Conservation (phyloP, 352 stramenopile genomes). For the Plasmopara viticola region DNA sequence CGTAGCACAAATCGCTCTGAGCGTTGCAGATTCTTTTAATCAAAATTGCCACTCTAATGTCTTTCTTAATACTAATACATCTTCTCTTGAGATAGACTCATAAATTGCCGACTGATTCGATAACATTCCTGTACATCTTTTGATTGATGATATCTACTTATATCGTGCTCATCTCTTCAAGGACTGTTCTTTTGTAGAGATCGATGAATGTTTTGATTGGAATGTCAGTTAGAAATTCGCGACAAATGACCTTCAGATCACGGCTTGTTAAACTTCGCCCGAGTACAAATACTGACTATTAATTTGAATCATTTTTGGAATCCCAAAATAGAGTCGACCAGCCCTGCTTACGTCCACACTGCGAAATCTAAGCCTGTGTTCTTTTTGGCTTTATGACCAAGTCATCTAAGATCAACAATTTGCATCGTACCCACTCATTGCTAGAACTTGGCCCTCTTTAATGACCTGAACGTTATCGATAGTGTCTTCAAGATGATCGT, state of each 20-base stretch:
- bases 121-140: constrained; percentile 15
- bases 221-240: constrained; percentile 9
- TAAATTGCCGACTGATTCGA: constrained; percentile 13
- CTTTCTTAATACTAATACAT: no score
- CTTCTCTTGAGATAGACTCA: no score
- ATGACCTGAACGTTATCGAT: no score
- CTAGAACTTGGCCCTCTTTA: no score
- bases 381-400: no score
- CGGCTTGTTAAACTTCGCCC: not conserved
- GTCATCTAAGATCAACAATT: no score
- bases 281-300: constrained; percentile 1
- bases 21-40: no score
- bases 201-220: constrained; percentile 13
- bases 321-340: not conserved
- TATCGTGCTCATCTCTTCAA: constrained; percentile 9
- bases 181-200: constrained; percentile 12
- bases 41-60: no score
- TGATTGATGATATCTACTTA: constrained; percentile 18
- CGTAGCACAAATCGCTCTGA: no score
- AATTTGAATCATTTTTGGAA: not conserved
- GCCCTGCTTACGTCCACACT: not conserved
- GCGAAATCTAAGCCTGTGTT: no score
- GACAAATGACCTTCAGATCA: not conserved
- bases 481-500: no score
- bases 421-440: no score